These are phyloP conservation scores for Cladobotryum protrusum DNA, from an alignment of 2,329 filamentous ascomycete species.

Conservation along the genomic window DNA sequence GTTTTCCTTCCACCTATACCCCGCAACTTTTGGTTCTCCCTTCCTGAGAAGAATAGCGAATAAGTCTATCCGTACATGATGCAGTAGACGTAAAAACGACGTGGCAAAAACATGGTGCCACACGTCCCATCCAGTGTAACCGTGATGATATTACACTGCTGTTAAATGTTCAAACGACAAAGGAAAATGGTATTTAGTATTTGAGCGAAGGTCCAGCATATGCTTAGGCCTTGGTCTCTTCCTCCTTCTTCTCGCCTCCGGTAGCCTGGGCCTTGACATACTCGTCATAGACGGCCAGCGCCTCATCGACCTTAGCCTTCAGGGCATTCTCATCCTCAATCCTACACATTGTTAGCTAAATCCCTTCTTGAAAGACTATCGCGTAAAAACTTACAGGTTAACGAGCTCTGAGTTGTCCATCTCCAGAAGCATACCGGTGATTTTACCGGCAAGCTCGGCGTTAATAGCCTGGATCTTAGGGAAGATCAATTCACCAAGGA, in stretches of 20 bases:
- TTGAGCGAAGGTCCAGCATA: conserved; percentile 7
- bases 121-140: conserved; percentile 8
- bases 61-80: conserved; percentile 38
- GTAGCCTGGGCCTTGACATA: conserved; percentile 81
- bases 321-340: conserved; percentile 86
- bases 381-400: conserved; percentile 69
- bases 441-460: conserved; percentile 95
- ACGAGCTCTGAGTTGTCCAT: conserved; percentile 97
- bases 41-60: conserved; percentile 34
- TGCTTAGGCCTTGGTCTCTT: conserved; percentile 38
- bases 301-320: conserved; percentile 94
- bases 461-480: conserved; percentile 96
- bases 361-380: conserved; percentile 16
- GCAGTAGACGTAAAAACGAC: conserved; percentile 19
- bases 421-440: conserved; percentile 98
- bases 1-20: conserved; percentile 21
- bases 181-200: conserved; percentile 19
- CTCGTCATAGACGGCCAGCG: conserved; percentile 94
- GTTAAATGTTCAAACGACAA: conserved; percentile 18
- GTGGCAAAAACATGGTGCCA: conserved; percentile 23
- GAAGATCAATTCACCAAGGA: conserved; percentile 95
- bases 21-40: conserved; percentile 30
- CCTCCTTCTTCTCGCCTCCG: conserved; percentile 40
- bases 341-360: conserved; percentile 39
- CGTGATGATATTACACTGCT: conserved; percentile 6